Conservation (phyloP, 176 grass and related monocot species). For the Phoenix dactylifera region DNA sequence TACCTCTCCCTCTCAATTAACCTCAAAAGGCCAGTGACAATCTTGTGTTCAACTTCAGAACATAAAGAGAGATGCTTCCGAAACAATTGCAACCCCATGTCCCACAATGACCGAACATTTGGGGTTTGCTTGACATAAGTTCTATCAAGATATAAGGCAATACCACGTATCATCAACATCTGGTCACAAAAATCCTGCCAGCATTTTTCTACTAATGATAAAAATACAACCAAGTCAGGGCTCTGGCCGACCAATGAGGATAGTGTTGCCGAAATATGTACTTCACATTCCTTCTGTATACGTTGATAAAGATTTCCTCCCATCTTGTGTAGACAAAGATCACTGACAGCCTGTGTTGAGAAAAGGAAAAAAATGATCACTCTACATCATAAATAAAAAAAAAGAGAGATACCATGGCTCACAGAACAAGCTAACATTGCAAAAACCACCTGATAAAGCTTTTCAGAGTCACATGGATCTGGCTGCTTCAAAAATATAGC, state of each 20-base stretch:
- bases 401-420: background rate
- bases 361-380: conserved; percentile 9
- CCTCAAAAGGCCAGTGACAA: background rate
- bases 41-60: background rate
- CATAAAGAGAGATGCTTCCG: conserved; percentile 44
- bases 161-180: conserved; percentile 96
- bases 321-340: conserved; percentile 89
- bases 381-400: background rate
- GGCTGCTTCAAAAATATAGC: conserved; percentile 95
- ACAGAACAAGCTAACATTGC: conserved; percentile 3
- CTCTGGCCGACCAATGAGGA: conserved; percentile 86
- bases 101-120: conserved; percentile 78
- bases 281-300: conserved; percentile 90
- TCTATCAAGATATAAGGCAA: conserved; percentile 94
- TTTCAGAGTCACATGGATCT: conserved; percentile 78
- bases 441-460: conserved; percentile 85
- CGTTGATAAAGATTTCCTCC: conserved; percentile 74
- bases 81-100: conserved; percentile 92
- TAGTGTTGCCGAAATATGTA: conserved; percentile 74
- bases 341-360: conserved; percentile 57
- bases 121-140: conserved; percentile 89
- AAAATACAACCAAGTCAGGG: conserved; percentile 93
- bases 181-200: conserved; percentile 99
- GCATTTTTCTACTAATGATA: conserved; percentile 76
- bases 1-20: conserved; percentile 1